These are phyloP conservation scores for Nothopassalora personata DNA, from an alignment of 2,329 filamentous ascomycete genomes.

Conservation along the genomic window DNA sequence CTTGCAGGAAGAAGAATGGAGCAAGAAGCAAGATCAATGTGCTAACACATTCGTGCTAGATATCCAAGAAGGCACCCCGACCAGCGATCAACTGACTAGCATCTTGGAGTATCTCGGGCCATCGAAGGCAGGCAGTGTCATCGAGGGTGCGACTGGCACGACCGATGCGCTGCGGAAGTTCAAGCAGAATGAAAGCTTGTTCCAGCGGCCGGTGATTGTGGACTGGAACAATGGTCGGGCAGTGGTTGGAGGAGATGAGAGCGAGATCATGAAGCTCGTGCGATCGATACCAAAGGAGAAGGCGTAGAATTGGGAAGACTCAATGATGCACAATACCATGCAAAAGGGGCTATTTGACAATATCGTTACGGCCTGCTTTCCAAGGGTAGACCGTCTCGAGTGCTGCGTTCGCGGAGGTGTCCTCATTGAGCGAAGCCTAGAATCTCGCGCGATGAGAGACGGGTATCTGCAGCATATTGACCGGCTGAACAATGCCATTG, in stretches of 20 bases:
- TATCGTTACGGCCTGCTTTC: background rate
- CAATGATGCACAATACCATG: background rate
- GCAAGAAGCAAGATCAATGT: background rate
- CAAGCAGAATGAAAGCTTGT: conserved; percentile 61
- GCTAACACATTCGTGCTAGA: conserved; percentile 40
- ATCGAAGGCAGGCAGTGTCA: conserved; percentile 56
- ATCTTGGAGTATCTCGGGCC: conserved; percentile 77
- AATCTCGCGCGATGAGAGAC: background rate
- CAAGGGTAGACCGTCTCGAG: background rate
- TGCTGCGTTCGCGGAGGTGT: background rate
- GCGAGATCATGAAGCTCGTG: conserved; percentile 80
- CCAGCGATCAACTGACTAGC: conserved; percentile 72
- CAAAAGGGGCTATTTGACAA: background rate
- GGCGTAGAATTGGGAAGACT: conserved; percentile 12
- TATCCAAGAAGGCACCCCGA: conserved; percentile 74
- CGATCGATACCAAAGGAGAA: conserved; percentile 50
- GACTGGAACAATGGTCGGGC: conserved; percentile 92
- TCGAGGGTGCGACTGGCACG: conserved; percentile 68
- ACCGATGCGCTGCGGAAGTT: conserved; percentile 76
- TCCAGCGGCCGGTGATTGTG: conserved; percentile 75
- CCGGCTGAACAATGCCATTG: conserved; percentile 8
- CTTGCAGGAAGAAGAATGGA: background rate
- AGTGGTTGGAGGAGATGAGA: conserved; percentile 71
- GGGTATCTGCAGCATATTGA: background rate
- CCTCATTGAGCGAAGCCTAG: background rate